Percentiles rank a stretch among this genome's conserved stretches.
Evolutionary conservation across 768 basidiomycete genomes (phyloP).

Genomic region (Gymnopilus junonius): DNA sequence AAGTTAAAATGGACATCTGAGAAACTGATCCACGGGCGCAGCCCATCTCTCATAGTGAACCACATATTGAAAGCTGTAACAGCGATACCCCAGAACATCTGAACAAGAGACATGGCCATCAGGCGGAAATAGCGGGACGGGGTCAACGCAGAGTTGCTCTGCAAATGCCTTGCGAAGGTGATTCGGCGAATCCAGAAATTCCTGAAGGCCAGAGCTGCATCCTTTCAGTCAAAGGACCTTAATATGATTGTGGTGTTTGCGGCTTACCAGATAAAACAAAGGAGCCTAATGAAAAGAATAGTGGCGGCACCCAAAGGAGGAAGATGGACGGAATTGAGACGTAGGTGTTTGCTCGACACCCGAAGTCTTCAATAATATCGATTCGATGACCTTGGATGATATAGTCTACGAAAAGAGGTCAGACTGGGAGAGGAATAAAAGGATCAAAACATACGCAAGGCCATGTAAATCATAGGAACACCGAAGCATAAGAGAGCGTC

Average conservation of each 20-base stretch:
- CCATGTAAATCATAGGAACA: slow-evolving; percentile 44
- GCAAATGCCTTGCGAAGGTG: slow-evolving; percentile 32
- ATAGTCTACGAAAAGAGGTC: slow-evolving; percentile 37
- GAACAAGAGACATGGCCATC: slow-evolving; percentile 51
- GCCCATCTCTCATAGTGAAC: neutral
- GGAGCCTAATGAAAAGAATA: slow-evolving; percentile 34
- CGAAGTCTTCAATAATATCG: slow-evolving; percentile 50
- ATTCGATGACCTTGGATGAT: slow-evolving; percentile 55
- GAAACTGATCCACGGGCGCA: neutral
- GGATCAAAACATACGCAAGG: slow-evolving; percentile 41
- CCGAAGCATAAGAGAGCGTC: slow-evolving; percentile 41
- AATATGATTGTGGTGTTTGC: too few species aligned
- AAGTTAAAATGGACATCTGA: neutral
- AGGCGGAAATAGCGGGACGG: slow-evolving; percentile 61
- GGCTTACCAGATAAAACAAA: slow-evolving; percentile 35
- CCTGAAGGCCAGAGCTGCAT: slow-evolving; percentile 33
- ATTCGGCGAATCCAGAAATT: slow-evolving; percentile 38
- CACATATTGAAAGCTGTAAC: neutral
- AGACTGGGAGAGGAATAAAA: neutral
- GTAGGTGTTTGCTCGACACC: slow-evolving; percentile 48
- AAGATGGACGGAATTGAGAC: slow-evolving; percentile 37
- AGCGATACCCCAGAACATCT: slow-evolving; percentile 38
- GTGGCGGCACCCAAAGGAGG: slow-evolving; percentile 36
- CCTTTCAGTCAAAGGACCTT: neutral
- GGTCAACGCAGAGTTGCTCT: slow-evolving; percentile 24